Evolutionary conservation across 352 stramenopile genomes (phyloP), one percentile per base, ranked within the genome.

Genomic region (Phytopythium oedochilum): DNA sequence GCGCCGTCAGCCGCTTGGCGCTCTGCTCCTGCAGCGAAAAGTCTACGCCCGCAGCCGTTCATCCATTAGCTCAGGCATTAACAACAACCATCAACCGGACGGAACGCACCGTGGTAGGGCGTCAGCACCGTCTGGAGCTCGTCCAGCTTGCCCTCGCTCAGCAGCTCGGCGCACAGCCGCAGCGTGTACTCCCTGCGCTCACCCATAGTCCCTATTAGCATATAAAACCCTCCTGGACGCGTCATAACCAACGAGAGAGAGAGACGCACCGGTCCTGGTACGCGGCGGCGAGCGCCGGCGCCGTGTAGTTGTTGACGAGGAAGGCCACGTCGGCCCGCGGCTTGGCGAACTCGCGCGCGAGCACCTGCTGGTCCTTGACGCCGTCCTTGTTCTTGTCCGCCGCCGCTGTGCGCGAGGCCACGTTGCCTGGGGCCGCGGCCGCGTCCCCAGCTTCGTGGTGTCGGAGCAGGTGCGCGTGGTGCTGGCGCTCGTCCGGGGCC

Each of bases 291-390:
- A 99, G 83, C 25, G 93, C 88, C 5, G 95, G 86, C 29, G 95
- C 92, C 28, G 97, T 99, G 69, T 98, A 99, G 68, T 98, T 98
- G 65, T 98, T 89, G 9, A 98, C 92, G 36, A 99, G 68, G 54
- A 91, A 91, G 25, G 68, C 79, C 28, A 78, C 75, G 49, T 94
- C 83, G 71, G 86, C 86, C 15, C 57, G 55, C 10, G 79, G 79
- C 64, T 87, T 89, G 44, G 79, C 61, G 38, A 89, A 88, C 63
- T 87, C 76, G n/a, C 71, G 70, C 17, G 79, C 81, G 35, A 89
- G 81, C 29, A 66, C 68, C 36, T 56, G 61, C 28, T 66, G 68
- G 40, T 76, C 66, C 31, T 60, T 32, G 32, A 38, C 60, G 22
- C 60, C 70, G 53, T 74, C 63, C 23, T 56, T 29, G 10, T 51